A percentile compares a stretch with the other conserved stretches of the same genome.
phyloP scores from a whole-genome alignment of 2,329 filamentous ascomycete species.

The Trichoderma afroharzianum region DNA sequence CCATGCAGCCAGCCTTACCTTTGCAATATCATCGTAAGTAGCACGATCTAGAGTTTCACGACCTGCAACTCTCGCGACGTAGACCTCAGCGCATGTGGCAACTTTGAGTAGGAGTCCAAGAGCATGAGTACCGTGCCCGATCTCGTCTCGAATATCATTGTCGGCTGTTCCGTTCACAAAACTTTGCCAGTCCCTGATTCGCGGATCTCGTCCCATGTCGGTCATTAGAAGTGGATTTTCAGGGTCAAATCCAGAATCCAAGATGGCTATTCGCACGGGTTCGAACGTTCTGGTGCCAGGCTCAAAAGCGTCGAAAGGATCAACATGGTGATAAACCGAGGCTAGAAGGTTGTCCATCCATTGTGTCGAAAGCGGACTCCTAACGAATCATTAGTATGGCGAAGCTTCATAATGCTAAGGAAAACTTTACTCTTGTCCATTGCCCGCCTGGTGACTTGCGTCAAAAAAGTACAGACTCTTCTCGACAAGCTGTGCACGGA shows the following conservation, averaged over 20 bases:
- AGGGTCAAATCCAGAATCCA: neutral
- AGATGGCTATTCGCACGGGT: neutral
- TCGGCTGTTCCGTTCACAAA: neutral
- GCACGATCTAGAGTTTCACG: neutral
- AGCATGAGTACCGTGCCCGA: slow-evolving; percentile 1
- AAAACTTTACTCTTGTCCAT: neutral
- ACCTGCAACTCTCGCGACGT: neutral
- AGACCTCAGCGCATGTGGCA: neutral
- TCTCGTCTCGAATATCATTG: neutral
- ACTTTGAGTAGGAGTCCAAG: neutral
- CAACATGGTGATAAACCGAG: neutral
- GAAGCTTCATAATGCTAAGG: neutral
- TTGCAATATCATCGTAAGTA: neutral
- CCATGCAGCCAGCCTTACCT: neutral
- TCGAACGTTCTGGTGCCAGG: neutral
- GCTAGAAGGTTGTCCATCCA: neutral
- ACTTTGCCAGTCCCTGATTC: neutral
- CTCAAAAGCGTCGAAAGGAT: neutral
- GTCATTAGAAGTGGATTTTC: neutral
- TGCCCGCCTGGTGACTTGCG: neutral
- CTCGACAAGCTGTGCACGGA: neutral
- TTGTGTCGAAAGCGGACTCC: neutral
- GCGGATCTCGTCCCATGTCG: neutral
- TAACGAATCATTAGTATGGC: neutral
- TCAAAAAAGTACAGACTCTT: slow-evolving; percentile 2